Percentiles rank a stretch among this genome's conserved stretches.
Conservation (phyloP, 306 rosid genomes). For the Prosopis cineraria region DNA sequence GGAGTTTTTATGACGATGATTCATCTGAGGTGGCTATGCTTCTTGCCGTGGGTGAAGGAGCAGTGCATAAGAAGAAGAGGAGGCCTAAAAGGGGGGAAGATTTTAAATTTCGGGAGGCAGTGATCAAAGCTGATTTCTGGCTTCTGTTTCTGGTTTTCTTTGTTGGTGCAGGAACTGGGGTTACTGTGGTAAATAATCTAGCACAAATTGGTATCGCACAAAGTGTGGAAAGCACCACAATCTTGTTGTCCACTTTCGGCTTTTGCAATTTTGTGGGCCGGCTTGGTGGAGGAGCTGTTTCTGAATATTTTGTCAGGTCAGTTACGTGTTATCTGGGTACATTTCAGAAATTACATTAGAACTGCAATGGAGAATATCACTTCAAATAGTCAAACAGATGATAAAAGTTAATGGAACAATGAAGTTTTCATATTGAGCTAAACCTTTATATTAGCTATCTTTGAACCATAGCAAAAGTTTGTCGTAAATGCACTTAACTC, state of each 20-base stretch:
- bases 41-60: slow-evolving; percentile 91
- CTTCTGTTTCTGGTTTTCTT: slow-evolving; percentile 71
- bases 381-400: not conserved
- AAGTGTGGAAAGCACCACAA: slow-evolving; percentile 69
- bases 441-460: not conserved
- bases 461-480: not conserved
- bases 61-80: slow-evolving; percentile 68
- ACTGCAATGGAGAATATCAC: not conserved
- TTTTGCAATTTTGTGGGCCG: slow-evolving; percentile 81
- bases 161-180: slow-evolving; percentile 89
- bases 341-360: not conserved
- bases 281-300: slow-evolving; percentile 84
- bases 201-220: slow-evolving; percentile 83
- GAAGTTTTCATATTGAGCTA: not conserved
- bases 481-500: not conserved
- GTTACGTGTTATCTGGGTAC: slow-evolving; percentile 16
- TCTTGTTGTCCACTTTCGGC: slow-evolving; percentile 69
- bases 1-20: slow-evolving; percentile 56
- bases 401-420: not conserved
- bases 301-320: slow-evolving; percentile 80
- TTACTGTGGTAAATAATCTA: slow-evolving; percentile 76
- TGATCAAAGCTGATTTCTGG: slow-evolving; percentile 89
- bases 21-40: slow-evolving; percentile 71
- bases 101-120: slow-evolving; percentile 65
- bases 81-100: slow-evolving; percentile 89